Evolutionary conservation across 345 rosid species (phyloP).

Genomic region (Noccaea bulbosa): DNA sequence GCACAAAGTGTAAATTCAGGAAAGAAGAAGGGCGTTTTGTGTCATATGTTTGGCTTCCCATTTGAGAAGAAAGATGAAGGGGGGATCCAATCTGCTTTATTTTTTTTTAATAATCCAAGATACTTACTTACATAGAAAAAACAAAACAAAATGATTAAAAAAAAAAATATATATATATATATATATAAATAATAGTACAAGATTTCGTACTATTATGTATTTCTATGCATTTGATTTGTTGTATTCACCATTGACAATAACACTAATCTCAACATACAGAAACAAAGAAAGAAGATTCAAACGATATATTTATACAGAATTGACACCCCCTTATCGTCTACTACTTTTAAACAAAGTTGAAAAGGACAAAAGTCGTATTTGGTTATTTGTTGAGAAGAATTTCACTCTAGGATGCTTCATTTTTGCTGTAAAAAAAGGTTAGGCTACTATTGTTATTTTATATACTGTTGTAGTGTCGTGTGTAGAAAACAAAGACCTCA

Average conservation of each 20-base stretch:
- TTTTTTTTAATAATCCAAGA: slow-evolving; percentile 8
- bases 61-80: slow-evolving; percentile 17
- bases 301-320: not conserved
- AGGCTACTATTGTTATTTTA: not conserved
- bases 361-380: not conserved
- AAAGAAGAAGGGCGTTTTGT: not conserved
- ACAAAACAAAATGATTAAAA: too few relatives aligned
- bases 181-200: not conserved
- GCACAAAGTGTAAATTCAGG: slow-evolving; percentile 58
- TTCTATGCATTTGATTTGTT: not conserved
- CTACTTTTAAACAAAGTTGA: slow-evolving; percentile 15
- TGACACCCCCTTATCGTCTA: not conserved
- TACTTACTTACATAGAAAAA: not conserved
- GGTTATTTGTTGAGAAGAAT: not conserved
- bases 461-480: not conserved
- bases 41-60: not conserved
- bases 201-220: not conserved
- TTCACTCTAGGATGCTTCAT: not conserved
- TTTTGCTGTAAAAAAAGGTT: not conserved
- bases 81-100: too few relatives aligned
- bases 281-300: not conserved
- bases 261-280: not conserved
- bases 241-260: slow-evolving; percentile 10
- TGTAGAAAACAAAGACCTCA: not conserved
- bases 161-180: too few relatives aligned